Base-by-base conservation (phyloP, 257 asterid species). In the Solanum microdontum region DNA sequence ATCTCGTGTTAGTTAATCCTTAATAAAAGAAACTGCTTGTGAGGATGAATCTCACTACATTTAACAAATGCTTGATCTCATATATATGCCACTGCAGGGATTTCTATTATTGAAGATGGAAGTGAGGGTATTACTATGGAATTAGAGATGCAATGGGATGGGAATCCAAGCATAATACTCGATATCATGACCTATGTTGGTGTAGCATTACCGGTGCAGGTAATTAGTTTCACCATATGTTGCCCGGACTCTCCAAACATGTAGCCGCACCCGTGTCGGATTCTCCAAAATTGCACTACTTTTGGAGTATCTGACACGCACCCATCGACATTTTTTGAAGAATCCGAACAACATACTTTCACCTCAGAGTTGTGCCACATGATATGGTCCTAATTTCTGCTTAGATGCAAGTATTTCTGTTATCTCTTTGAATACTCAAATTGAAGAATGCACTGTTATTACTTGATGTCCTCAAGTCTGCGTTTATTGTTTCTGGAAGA, bases 81-180 rank as follows among this genome's bases (percentile, higher is more conserved):
- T 45, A 28, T 17, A 15, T 23, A 82, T 28, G 28, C 75, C 74
- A 14, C 85, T 89, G 66, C 89, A 97, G 99, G 99, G 74, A 89
- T 97, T 89, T 86, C 94, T 43, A 87, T 95, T 84, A 23, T 94
- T 36, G 99, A 96, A 32, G 88, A 95, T 28, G 93, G 88, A 12
- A 87, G 92, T 60, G 92, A 93, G 45, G 99, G 94, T 92, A 84
- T 94, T 58, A 32, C 95, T 24, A 91, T 97, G 96, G 99, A 97
- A 86, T 60, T 97, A 92, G 99, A 97, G 88, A 55, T 97, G 95
- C 98, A 97, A 89, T 97, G 99, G 99, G 99, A 97, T 86, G 99
- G 98, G 24, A 92, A 96, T 89, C 99, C 99, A n/a, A 93, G 89
- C 70, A 96, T 97, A 30, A 92, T 94, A 80, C 95, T 97, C 11